Percentiles rank a stretch among this genome's conserved stretches.
These are phyloP conservation scores for Artemisia tridentata DNA, from an alignment of 129 eudicot species.

Conservation along the genomic window DNA sequence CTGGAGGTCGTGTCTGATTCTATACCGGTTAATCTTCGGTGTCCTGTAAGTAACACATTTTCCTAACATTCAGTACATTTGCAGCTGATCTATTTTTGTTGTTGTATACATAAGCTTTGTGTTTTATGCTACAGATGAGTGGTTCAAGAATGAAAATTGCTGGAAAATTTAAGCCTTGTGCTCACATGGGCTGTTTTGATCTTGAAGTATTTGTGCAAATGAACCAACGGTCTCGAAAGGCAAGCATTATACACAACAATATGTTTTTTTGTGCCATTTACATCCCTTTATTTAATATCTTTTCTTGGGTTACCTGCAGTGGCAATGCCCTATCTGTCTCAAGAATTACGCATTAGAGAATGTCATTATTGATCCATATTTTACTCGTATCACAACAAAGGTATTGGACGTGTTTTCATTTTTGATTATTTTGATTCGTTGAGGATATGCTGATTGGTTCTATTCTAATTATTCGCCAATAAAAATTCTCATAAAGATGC, in stretches of 20 bases:
- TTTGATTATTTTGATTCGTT: neutral
- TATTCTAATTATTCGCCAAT: neutral
- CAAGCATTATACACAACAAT: constrained; percentile 35
- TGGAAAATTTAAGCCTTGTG: constrained; percentile 93
- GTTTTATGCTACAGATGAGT: constrained; percentile 67
- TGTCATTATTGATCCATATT: constrained; percentile 86
- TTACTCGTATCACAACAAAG: constrained; percentile 74
- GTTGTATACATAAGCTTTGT: neutral
- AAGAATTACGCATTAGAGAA: constrained; percentile 85
- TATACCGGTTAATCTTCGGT: constrained; percentile 84
- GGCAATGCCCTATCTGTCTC: constrained; percentile 98
- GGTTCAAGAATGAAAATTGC: constrained; percentile 96
- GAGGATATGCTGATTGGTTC: neutral
- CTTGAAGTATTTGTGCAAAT: constrained; percentile 86
- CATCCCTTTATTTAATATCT: neutral
- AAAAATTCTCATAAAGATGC: constrained; percentile 41
- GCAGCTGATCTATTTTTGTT: neutral
- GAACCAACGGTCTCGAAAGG: constrained; percentile 97
- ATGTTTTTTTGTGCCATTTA: neutral
- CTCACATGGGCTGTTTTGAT: constrained; percentile 97
- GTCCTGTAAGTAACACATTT: constrained; percentile 67
- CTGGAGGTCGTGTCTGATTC: constrained; percentile 88
- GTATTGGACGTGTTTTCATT: constrained; percentile 26
- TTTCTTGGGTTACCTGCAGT: constrained; percentile 52
- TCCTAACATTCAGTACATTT: neutral